These are phyloP conservation scores for Ananas comosus DNA, from an alignment of 176 grass and related monocot species.

Conservation along the genomic window DNA sequence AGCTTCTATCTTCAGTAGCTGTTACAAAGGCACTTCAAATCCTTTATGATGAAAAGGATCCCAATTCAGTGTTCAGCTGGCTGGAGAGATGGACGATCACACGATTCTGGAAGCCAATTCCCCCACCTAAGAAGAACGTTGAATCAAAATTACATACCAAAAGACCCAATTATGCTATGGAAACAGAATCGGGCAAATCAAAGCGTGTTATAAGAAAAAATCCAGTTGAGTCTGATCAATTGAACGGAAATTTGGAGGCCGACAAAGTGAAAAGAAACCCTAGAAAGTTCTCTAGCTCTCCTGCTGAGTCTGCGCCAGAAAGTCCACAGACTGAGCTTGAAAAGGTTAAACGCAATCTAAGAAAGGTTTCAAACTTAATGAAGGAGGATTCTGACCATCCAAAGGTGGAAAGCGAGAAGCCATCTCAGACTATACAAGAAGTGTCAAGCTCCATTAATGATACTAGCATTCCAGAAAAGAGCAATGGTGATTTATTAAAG, in stretches of 20 bases:
- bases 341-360: constrained; percentile 86
- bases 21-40: constrained; percentile 47
- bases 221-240: constrained; percentile 36
- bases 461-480: constrained; percentile 14
- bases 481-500: constrained; percentile 31
- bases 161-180: constrained; percentile 4
- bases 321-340: constrained; percentile 78
- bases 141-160: constrained; percentile 37
- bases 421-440: constrained; percentile 11
- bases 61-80: constrained; percentile 75
- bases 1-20: constrained; percentile 60
- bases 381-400: constrained; percentile 36
- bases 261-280: constrained; percentile 58
- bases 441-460: constrained; percentile 25
- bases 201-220: not conserved
- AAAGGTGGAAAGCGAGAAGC: constrained; percentile 29
- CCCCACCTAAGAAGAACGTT: constrained; percentile 38
- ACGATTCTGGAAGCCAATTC: constrained; percentile 49
- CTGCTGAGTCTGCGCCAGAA: constrained; percentile 49
- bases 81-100: constrained; percentile 68
- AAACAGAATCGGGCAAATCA: not conserved
- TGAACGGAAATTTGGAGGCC: constrained; percentile 30
- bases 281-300: constrained; percentile 33
- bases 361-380: constrained; percentile 62
- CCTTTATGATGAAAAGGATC: constrained; percentile 54